Evolutionary conservation across 2,329 filamentous ascomycete species (phyloP).

Genomic region (Aspergillus hortae): DNA sequence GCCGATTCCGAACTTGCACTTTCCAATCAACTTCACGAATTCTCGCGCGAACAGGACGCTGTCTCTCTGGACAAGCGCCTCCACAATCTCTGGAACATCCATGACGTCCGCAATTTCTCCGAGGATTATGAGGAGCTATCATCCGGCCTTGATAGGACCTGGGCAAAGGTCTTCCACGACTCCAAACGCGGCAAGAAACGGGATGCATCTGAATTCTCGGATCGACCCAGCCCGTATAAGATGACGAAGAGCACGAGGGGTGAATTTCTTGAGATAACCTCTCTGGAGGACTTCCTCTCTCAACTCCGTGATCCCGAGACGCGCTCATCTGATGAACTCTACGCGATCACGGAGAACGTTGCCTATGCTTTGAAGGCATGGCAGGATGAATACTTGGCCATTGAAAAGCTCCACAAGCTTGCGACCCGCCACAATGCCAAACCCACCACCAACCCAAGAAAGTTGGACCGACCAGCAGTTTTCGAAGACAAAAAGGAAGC

Average conservation of each 20-base stretch:
- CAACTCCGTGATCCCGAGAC: constrained; percentile 35
- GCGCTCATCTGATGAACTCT: constrained; percentile 52
- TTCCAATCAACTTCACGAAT: constrained; percentile 20
- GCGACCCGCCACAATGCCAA: constrained; percentile 49
- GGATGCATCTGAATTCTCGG: constrained; percentile 19
- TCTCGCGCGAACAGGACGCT: constrained; percentile 19
- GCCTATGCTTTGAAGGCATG: constrained; percentile 51
- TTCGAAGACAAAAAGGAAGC: constrained; percentile 61
- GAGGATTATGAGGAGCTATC: constrained; percentile 30
- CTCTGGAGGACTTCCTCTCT: constrained; percentile 33
- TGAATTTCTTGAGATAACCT: constrained; percentile 36
- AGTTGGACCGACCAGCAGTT: constrained; percentile 47
- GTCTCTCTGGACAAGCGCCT: constrained; percentile 30
- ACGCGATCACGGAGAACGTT: constrained; percentile 53
- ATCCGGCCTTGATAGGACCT: constrained; percentile 26
- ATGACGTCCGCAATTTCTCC: constrained; percentile 33
- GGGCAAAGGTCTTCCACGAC: constrained; percentile 32
- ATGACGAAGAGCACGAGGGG: constrained; percentile 25
- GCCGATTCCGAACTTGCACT: constrained; percentile 19
- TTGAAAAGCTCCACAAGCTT: constrained; percentile 48
- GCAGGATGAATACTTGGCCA: constrained; percentile 57
- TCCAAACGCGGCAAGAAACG: constrained; percentile 28
- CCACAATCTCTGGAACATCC: constrained; percentile 34
- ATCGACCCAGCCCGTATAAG: constrained; percentile 34
- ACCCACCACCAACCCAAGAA: constrained; percentile 48